phyloP scores from a whole-genome alignment of 2,329 filamentous ascomycete genomes.

The Monosporascus sp. region DNA sequence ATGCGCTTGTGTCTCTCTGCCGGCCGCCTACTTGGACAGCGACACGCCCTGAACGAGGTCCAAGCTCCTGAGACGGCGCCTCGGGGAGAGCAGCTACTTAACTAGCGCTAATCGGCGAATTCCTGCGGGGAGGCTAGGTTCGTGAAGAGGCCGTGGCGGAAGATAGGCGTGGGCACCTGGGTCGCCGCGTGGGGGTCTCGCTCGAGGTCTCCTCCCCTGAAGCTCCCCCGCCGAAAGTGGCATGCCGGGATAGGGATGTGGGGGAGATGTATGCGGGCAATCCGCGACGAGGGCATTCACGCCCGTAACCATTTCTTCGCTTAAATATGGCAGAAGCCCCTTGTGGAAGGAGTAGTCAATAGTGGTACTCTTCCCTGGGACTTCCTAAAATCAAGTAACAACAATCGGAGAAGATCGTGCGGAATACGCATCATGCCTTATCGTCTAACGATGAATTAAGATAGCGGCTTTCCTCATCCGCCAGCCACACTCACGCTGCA shows the following conservation, averaged over 20 bases:
- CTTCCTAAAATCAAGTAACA: too few species aligned
- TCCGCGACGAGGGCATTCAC: neutral
- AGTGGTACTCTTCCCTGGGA: neutral
- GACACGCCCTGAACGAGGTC: conserved; percentile 8
- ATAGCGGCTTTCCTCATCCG: too few species aligned
- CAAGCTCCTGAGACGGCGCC: neutral
- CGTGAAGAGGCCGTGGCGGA: neutral
- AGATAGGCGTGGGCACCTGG: neutral
- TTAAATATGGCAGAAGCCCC: neutral
- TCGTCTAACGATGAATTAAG: too few species aligned
- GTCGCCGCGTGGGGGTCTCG: neutral
- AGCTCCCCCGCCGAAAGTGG: neutral
- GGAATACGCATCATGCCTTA: too few species aligned
- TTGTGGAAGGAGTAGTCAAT: neutral
- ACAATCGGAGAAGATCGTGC: too few species aligned
- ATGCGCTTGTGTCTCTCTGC: conserved; percentile 5
- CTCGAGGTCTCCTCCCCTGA: neutral
- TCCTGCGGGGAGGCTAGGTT: neutral
- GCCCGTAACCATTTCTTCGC: neutral
- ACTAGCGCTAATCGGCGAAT: neutral
- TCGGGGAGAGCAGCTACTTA: neutral
- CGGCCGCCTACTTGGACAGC: conserved; percentile 33
- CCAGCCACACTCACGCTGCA: too few species aligned
- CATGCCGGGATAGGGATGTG: neutral
- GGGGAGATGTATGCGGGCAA: too few species aligned